Evolutionary conservation across 192 early-diverging fungal species (phyloP).

Genomic region (Mortierella antarctica): DNA sequence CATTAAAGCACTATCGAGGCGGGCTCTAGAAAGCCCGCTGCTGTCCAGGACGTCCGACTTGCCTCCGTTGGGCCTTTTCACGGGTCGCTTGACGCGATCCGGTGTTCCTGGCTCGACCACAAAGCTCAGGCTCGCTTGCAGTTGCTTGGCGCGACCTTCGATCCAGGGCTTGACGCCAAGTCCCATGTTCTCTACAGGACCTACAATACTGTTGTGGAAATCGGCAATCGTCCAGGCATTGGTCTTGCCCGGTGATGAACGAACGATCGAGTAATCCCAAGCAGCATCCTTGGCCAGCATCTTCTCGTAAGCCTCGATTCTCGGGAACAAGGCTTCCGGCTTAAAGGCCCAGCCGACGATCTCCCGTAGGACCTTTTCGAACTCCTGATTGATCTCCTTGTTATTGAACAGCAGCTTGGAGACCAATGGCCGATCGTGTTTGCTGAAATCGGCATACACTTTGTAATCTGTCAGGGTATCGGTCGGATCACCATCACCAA

Average conservation of each 20-base stretch:
- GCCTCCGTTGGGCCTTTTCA: slow-evolving; percentile 16
- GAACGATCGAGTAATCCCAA: slow-evolving; percentile 40
- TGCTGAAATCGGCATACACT: slow-evolving; percentile 15
- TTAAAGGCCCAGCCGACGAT: slow-evolving; percentile 35
- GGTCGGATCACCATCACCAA: slow-evolving; percentile 48
- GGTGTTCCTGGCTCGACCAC: neutral
- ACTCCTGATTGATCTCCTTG: slow-evolving; percentile 27
- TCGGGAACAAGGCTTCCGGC: slow-evolving; percentile 27
- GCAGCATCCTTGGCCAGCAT: slow-evolving; percentile 36
- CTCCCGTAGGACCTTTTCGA: slow-evolving; percentile 27
- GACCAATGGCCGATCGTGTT: slow-evolving; percentile 29
- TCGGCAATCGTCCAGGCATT: slow-evolving; percentile 18
- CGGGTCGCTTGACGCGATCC: slow-evolving; percentile 12
- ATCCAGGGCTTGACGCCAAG: slow-evolving; percentile 20
- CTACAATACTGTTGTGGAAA: slow-evolving; percentile 22
- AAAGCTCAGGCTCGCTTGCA: slow-evolving; percentile 12
- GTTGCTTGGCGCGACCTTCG: slow-evolving; percentile 3
- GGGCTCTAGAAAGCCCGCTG: too few relatives aligned
- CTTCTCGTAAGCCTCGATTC: slow-evolving; percentile 39
- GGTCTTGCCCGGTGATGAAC: slow-evolving; percentile 13
- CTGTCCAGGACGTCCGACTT: neutral
- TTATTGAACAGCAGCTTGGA: slow-evolving; percentile 50
- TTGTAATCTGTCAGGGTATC: slow-evolving; percentile 5
- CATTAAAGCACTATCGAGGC: too few relatives aligned
- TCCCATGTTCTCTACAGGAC: slow-evolving; percentile 17